Percentiles rank a stretch among this genome's conserved stretches.
Conservation (phyloP, 2,329 filamentous ascomycete species). For the Aspergillus texensis region DNA sequence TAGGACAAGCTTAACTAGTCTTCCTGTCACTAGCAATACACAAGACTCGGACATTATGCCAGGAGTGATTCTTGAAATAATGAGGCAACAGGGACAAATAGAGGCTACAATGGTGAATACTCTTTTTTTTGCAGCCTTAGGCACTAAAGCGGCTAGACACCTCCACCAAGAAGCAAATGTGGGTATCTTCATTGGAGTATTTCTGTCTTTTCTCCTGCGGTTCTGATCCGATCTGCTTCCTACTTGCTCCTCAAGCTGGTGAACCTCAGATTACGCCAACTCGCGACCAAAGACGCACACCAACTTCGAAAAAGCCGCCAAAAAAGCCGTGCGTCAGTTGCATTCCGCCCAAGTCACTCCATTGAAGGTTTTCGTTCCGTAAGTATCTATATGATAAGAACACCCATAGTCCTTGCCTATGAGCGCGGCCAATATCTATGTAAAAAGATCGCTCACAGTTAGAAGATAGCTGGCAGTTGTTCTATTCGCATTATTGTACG, state of each 20-base stretch:
- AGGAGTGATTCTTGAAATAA: neutral
- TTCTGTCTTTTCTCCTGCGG: neutral
- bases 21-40: neutral
- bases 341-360: neutral
- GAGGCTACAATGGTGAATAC: neutral
- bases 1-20: neutral
- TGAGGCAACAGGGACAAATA: neutral
- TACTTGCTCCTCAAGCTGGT: neutral
- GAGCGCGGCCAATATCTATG: neutral
- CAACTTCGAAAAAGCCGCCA: neutral
- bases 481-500: conserved; percentile 5
- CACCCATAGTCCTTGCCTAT: neutral
- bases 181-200: conserved; percentile 1
- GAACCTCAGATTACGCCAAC: neutral
- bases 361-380: neutral
- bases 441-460: neutral
- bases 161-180: conserved; percentile 7
- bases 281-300: neutral
- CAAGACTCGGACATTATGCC: neutral
- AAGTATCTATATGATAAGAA: neutral
- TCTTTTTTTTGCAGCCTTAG: conserved; percentile 8
- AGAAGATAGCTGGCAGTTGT: neutral
- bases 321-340: neutral
- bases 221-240: neutral
- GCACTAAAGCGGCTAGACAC: conserved; percentile 12